phyloP scores from a whole-genome alignment of 2,329 filamentous ascomycete genomes.

The Orbilia ellipsospora region DNA sequence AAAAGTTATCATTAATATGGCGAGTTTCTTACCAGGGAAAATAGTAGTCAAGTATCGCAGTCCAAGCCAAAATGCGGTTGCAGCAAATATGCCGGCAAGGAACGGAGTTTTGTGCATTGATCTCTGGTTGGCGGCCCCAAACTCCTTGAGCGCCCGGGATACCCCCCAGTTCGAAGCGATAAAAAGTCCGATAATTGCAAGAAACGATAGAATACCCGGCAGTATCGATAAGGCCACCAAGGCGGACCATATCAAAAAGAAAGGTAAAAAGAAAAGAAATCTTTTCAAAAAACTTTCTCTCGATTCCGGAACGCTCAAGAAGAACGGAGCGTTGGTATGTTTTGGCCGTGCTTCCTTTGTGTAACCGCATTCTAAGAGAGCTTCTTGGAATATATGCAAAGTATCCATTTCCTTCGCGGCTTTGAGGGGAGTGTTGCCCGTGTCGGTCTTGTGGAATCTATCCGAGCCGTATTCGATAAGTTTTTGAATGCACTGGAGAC shows the following conservation, averaged over 20 bases:
- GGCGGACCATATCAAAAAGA: conserved; percentile 76
- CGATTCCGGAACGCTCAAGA: conserved; percentile 51
- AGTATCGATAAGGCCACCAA: conserved; percentile 78
- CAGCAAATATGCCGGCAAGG: conserved; percentile 92
- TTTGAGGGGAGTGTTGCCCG: conserved; percentile 87
- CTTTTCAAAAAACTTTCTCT: conserved; percentile 74
- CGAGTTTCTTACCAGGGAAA: conserved; percentile 71
- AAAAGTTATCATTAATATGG: conserved; percentile 21
- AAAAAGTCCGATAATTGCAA: conserved; percentile 73
- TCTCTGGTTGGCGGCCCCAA: conserved; percentile 87
- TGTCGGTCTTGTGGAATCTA: conserved; percentile 86
- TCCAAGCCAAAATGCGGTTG: conserved; percentile 82
- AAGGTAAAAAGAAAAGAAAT: conserved; percentile 91
- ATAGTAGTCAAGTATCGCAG: conserved; percentile 79
- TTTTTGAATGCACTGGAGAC: conserved; percentile 87
- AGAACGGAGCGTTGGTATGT: conserved; percentile 62
- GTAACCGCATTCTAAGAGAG: conserved; percentile 85
- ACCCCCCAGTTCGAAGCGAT: conserved; percentile 81
- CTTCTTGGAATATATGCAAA: conserved; percentile 80
- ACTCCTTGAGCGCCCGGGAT: conserved; percentile 76
- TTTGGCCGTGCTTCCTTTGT: conserved; percentile 79
- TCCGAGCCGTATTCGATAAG: conserved; percentile 95
- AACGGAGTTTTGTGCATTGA: conserved; percentile 92
- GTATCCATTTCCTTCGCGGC: conserved; percentile 94
- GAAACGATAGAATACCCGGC: conserved; percentile 80